Conservation (phyloP, 2,329 filamentous ascomycete species). For the Aspergillus awamori region DNA sequence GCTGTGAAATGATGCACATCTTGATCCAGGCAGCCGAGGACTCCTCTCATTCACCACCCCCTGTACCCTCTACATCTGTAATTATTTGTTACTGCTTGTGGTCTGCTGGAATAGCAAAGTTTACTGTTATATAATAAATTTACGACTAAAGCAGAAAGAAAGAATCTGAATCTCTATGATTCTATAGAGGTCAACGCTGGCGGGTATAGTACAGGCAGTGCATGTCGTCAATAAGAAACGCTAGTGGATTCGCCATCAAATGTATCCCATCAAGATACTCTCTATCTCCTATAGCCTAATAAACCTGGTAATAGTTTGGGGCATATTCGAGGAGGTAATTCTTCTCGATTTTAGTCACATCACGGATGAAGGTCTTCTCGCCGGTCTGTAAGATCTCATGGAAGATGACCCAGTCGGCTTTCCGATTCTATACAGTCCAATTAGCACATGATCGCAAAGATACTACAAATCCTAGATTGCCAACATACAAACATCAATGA, state of each 20-base stretch:
- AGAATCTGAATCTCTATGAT: background rate
- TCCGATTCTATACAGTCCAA: constrained; percentile 65
- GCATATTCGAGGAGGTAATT: constrained; percentile 90
- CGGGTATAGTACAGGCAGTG: background rate
- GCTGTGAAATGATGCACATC: too few species aligned
- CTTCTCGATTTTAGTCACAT: constrained; percentile 92
- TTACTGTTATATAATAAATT: background rate
- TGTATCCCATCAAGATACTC: background rate
- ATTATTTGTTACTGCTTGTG: too few species aligned
- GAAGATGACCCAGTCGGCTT: constrained; percentile 95
- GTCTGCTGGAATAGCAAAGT: background rate
- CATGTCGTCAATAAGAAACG: background rate
- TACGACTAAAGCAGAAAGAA: background rate
- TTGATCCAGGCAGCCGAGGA: too few species aligned
- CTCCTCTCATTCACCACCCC: too few species aligned
- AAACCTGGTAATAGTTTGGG: constrained; percentile 75
- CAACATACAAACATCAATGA: constrained; percentile 79
- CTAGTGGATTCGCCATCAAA: background rate
- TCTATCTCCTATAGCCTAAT: constrained; percentile 12
- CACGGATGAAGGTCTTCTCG: constrained; percentile 84
- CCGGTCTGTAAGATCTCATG: constrained; percentile 90
- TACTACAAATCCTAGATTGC: background rate
- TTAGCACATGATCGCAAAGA: constrained; percentile 14
- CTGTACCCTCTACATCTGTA: too few species aligned
- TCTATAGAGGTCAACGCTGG: constrained; percentile 1